These are phyloP conservation scores for Calocybe cyanea DNA, from an alignment of 768 basidiomycete genomes.

Conservation along the genomic window DNA sequence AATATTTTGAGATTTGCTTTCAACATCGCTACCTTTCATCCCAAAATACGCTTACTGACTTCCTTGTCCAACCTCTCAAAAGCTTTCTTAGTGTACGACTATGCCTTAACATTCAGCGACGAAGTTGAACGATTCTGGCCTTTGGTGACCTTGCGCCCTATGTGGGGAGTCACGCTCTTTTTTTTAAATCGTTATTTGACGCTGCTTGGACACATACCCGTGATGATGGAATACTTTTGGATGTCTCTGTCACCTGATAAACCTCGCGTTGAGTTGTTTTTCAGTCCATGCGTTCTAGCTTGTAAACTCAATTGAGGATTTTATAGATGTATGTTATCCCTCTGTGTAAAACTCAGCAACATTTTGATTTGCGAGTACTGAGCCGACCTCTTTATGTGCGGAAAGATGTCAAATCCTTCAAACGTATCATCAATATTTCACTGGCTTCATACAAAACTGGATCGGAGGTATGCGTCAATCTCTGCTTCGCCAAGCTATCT, in stretches of 20 bases:
- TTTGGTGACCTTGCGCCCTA: constrained; percentile 8
- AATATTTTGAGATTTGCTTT: no score
- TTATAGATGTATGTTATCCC: background rate
- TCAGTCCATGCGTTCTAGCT: background rate
- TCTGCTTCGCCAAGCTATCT: no score
- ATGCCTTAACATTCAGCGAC: constrained; percentile 30
- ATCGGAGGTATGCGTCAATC: constrained; percentile 9
- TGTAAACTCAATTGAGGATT: no score
- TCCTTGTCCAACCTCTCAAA: no score
- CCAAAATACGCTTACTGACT: no score
- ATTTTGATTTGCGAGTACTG: background rate
- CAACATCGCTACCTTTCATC: no score
- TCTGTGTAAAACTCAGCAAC: constrained; percentile 1
- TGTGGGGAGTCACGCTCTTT: constrained; percentile 27
- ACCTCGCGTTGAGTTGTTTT: constrained; percentile 10
- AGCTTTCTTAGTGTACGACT: constrained; percentile 34
- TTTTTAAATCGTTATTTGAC: constrained; percentile 32
- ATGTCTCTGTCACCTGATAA: constrained; percentile 12
- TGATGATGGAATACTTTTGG: constrained; percentile 24
- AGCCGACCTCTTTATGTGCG: background rate
- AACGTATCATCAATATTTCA: constrained; percentile 14
- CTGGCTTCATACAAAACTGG: constrained; percentile 9
- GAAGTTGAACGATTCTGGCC: constrained; percentile 38
- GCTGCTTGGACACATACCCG: constrained; percentile 26
- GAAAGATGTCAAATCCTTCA: constrained; percentile 13